Evolutionary conservation across 225 moss, liverwort and hornwort species (phyloP).

Genomic region (Pseudisothecium myosuroides): DNA sequence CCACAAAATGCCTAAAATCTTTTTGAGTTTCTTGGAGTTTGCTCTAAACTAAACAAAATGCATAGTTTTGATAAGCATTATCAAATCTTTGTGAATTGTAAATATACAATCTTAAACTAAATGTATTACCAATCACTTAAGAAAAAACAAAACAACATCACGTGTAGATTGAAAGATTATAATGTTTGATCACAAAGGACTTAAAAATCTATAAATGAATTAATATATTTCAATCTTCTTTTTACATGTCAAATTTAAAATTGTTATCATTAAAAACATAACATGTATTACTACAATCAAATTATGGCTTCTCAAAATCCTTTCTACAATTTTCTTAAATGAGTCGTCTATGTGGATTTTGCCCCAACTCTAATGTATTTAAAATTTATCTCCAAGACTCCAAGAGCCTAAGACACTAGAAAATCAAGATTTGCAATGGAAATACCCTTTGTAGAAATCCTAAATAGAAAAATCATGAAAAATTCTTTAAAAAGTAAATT

Average conservation of each 20-base stretch:
- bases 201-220: neutral
- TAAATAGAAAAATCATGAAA: neutral
- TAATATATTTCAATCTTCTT: neutral
- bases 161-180: neutral
- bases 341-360: neutral
- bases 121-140: rapidly evolving
- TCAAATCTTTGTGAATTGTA: neutral
- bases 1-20: neutral
- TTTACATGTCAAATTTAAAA: neutral
- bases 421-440: neutral
- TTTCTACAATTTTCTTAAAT: neutral
- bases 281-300: neutral
- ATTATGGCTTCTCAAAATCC: neutral
- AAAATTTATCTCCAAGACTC: neutral
- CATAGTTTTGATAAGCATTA: neutral
- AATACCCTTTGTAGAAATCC: neutral
- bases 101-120: neutral
- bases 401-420: neutral
- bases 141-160: neutral
- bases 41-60: rapidly evolving
- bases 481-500: neutral
- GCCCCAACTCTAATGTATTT: neutral
- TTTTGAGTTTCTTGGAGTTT: neutral
- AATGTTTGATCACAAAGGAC: too few relatives aligned
- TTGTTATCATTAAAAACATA: neutral